A percentile compares a stretch with the other conserved stretches of the same genome.
These are phyloP conservation scores for Candida parachauliodes DNA, from an alignment of 805 yeast species.

Conservation along the genomic window DNA sequence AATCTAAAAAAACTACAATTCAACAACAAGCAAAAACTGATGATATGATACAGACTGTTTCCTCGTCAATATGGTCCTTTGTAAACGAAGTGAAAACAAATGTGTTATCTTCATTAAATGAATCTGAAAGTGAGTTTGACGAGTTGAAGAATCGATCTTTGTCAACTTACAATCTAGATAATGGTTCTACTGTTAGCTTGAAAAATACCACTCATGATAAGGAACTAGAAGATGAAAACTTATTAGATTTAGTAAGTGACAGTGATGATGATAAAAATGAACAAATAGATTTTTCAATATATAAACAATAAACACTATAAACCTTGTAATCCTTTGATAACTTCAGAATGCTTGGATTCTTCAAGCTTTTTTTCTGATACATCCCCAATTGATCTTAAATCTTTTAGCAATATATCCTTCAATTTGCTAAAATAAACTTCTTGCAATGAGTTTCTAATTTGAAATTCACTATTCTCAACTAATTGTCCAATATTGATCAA, in stretches of 20 bases:
- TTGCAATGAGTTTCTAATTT: slow-evolving; percentile 80
- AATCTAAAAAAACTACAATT: slow-evolving; percentile 15
- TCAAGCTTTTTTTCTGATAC: slow-evolving; percentile 27
- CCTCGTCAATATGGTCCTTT: slow-evolving; percentile 41
- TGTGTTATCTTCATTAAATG: slow-evolving; percentile 25
- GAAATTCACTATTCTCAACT: slow-evolving; percentile 85
- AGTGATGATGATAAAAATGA: slow-evolving; percentile 15
- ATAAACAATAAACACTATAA: slow-evolving; percentile 18
- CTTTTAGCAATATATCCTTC: slow-evolving; percentile 66
- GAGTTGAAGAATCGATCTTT: not conserved
- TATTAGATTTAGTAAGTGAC: slow-evolving; percentile 4
- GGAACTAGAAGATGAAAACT: slow-evolving; percentile 1
- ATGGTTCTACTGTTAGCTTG: slow-evolving; percentile 22
- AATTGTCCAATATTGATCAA: slow-evolving; percentile 80
- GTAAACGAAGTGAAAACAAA: slow-evolving; percentile 39
- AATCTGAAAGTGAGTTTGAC: slow-evolving; percentile 10
- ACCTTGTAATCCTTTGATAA: slow-evolving; percentile 37
- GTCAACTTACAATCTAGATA: slow-evolving; percentile 20
- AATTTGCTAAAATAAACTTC: slow-evolving; percentile 96
- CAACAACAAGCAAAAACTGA: slow-evolving; percentile 14
- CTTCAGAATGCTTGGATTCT: slow-evolving; percentile 30
- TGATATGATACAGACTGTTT: slow-evolving; percentile 40
- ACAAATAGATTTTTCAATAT: slow-evolving; percentile 25
- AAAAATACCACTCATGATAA: too few relatives aligned
- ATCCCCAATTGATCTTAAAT: slow-evolving; percentile 38